Conservation (phyloP, 371 early-diverging fungal genomes). For the Mortierella sp. region DNA sequence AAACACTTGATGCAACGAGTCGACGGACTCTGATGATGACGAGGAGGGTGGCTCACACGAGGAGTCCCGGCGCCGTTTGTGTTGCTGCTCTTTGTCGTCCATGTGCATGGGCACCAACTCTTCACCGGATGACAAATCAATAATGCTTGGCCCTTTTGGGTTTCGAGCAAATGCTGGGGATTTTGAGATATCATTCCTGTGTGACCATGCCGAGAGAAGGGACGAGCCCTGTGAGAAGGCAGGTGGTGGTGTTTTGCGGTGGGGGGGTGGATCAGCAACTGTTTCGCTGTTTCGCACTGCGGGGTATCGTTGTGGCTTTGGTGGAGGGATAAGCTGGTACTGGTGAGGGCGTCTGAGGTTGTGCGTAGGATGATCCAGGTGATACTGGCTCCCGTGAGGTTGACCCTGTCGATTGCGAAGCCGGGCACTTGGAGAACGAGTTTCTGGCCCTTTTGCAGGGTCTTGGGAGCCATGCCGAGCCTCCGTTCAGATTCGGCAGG, state of each 20-base stretch:
- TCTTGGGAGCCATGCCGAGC: slow-evolving; percentile 3
- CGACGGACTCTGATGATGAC: slow-evolving; percentile 2
- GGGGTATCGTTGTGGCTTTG: not conserved
- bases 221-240: not conserved
- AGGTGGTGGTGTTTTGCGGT: not conserved
- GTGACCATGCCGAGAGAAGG: not conserved
- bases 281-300: not conserved
- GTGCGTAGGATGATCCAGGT: not conserved
- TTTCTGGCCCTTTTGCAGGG: slow-evolving; percentile 19
- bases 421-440: not conserved
- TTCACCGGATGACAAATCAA: slow-evolving; percentile 57
- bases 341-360: not conserved
- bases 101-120: slow-evolving; percentile 48
- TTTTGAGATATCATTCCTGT: not conserved
- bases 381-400: not conserved
- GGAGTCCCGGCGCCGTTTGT: slow-evolving; percentile 42
- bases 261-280: not conserved
- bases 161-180: slow-evolving; percentile 2
- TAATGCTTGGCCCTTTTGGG: slow-evolving; percentile 45
- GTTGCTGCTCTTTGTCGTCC: slow-evolving; percentile 37
- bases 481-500: not conserved
- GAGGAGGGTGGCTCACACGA: slow-evolving; percentile 19
- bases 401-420: not conserved
- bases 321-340: not conserved
- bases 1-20: slow-evolving; percentile 28